Percentiles rank a stretch among this genome's conserved stretches.
Evolutionary conservation across 139 green algal genomes (phyloP).

Genomic region (Asterochloris sp.): DNA sequence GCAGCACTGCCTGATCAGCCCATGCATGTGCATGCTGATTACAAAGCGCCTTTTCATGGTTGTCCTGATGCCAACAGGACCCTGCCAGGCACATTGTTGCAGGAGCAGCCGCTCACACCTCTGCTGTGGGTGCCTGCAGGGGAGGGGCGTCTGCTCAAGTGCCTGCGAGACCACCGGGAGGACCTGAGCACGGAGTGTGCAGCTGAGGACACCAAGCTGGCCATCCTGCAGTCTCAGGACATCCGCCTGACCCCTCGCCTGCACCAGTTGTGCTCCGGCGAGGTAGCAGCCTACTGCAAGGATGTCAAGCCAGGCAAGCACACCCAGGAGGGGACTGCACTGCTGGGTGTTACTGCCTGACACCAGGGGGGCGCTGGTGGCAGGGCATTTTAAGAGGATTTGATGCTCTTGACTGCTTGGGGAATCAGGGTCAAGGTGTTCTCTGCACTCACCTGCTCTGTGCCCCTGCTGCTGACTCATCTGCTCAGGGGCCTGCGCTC

Average conservation of each 20-base stretch:
- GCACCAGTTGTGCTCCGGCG: slow-evolving; percentile 63
- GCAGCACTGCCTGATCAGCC: too few species aligned
- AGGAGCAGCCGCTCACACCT: too few species aligned
- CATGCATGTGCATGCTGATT: too few species aligned
- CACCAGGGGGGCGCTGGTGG: neutral
- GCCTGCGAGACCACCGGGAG: slow-evolving; percentile 63
- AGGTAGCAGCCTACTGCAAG: slow-evolving; percentile 67
- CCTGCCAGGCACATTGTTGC: too few species aligned
- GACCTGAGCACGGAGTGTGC: slow-evolving; percentile 61
- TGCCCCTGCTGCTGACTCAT: too few species aligned
- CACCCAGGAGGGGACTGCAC: neutral
- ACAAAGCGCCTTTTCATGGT: too few species aligned
- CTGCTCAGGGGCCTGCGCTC: too few species aligned
- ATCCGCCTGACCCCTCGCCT: slow-evolving; percentile 67
- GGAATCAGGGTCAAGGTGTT: too few species aligned
- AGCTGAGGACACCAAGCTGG: slow-evolving; percentile 71
- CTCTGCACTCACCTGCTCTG: too few species aligned
- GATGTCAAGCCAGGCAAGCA: neutral
- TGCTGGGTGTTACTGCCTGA: neutral
- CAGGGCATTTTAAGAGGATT: too few species aligned
- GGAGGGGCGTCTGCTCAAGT: slow-evolving; percentile 69
- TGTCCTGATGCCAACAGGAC: too few species aligned
- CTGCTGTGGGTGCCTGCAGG: slow-evolving; percentile 14
- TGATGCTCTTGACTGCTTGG: too few species aligned
- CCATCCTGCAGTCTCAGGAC: slow-evolving; percentile 52